Evolutionary conservation across 805 yeast species (phyloP).

Genomic region (Grigorovia jiainica): DNA sequence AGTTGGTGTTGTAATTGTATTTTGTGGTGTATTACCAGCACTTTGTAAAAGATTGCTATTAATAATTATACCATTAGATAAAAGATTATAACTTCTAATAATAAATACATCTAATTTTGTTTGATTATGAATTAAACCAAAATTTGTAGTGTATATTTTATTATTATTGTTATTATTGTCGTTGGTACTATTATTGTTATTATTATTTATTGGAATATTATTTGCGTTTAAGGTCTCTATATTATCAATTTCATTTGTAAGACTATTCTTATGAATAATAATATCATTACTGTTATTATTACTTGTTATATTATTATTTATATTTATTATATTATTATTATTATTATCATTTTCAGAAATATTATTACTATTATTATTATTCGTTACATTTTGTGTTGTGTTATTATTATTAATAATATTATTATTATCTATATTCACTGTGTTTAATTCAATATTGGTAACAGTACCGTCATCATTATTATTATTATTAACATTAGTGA

Average conservation of each 20-base stretch:
- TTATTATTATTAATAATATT: neutral
- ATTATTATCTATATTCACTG: neutral
- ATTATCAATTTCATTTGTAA: neutral
- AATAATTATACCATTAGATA: conserved; percentile 15
- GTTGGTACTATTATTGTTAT: conserved; percentile 10
- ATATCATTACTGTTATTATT: neutral
- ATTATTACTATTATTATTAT: neutral
- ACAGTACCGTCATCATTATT: neutral
- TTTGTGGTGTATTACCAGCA: conserved; percentile 18
- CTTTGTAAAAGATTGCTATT: conserved; percentile 12
- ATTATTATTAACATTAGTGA: neutral
- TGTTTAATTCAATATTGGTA: neutral
- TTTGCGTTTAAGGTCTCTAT: neutral
- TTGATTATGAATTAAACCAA: conserved; percentile 16
- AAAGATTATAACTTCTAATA: conserved; percentile 17
- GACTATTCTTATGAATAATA: neutral
- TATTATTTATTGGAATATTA: conserved; percentile 22
- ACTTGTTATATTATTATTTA: neutral
- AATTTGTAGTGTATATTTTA: neutral
- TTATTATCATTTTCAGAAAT: neutral
- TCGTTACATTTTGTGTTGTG: neutral
- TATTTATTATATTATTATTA: neutral
- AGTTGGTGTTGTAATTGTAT: conserved; percentile 17
- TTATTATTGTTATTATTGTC: conserved; percentile 7
- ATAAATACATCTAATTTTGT: conserved; percentile 21